These are phyloP conservation scores for Arthrobotrys megalospora DNA, from an alignment of 2,329 filamentous ascomycete species.

Conservation along the genomic window DNA sequence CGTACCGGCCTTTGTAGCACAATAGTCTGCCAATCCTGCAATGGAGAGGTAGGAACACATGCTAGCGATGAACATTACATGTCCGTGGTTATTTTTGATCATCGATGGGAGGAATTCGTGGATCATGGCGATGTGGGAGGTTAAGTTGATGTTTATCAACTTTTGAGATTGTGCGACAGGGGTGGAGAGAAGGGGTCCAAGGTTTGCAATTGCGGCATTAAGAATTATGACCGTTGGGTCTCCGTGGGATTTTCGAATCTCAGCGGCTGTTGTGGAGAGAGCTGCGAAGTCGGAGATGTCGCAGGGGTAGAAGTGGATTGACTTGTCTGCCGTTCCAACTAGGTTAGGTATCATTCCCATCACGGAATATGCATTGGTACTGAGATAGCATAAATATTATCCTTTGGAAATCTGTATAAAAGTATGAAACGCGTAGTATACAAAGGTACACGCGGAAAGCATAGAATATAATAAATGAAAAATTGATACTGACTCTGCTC, in stretches of 20 bases:
- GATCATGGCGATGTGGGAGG: conserved; percentile 77
- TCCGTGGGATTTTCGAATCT: conserved; percentile 65
- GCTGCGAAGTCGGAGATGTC: conserved; percentile 43
- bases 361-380: neutral
- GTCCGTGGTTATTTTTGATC: conserved; percentile 77
- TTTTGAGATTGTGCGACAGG: conserved; percentile 42
- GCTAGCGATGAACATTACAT: conserved; percentile 79
- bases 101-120: conserved; percentile 79
- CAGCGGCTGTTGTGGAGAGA: conserved; percentile 64
- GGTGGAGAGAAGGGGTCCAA: conserved; percentile 26
- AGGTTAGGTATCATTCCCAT: neutral
- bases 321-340: conserved; percentile 20
- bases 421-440: too few species aligned
- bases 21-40: conserved; percentile 78
- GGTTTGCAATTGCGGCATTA: conserved; percentile 68
- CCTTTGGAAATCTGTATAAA: too few species aligned
- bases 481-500: conserved; percentile 28
- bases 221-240: conserved; percentile 67
- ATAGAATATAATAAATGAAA: neutral
- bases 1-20: conserved; percentile 77
- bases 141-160: conserved; percentile 77
- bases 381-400: too few species aligned
- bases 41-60: conserved; percentile 75
- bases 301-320: conserved; percentile 48
- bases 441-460: neutral